Evolutionary conservation across 2,329 filamentous ascomycete species (phyloP).

Genomic region (Epicoccum sorghinum): DNA sequence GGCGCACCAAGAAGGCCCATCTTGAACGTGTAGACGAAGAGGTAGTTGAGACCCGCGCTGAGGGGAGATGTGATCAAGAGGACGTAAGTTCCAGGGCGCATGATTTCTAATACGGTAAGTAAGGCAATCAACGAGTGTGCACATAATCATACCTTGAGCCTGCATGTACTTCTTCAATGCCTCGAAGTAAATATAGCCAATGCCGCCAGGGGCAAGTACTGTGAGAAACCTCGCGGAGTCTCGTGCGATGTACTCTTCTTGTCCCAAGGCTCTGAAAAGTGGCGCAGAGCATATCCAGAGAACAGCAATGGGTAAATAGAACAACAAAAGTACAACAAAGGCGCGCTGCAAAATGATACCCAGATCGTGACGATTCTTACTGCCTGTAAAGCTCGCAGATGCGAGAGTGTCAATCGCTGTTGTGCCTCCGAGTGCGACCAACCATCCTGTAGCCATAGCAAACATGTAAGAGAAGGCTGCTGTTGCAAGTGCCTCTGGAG

Average conservation of each 20-base stretch:
- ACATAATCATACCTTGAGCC: slow-evolving; percentile 55
- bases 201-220: slow-evolving; percentile 76
- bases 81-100: slow-evolving; percentile 69
- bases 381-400: slow-evolving; percentile 81
- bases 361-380: slow-evolving; percentile 76
- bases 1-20: slow-evolving; percentile 80
- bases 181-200: slow-evolving; percentile 90
- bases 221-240: slow-evolving; percentile 76
- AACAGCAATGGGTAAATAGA: slow-evolving; percentile 75
- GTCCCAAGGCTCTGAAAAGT: slow-evolving; percentile 75
- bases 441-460: slow-evolving; percentile 85
- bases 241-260: slow-evolving; percentile 76
- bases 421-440: slow-evolving; percentile 83
- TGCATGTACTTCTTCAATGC: slow-evolving; percentile 69
- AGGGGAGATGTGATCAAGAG: slow-evolving; percentile 66
- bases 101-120: slow-evolving; percentile 56
- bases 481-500: slow-evolving; percentile 78
- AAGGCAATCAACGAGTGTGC: background rate
- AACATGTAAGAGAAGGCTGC: slow-evolving; percentile 94
- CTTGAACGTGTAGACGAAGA: slow-evolving; percentile 74
- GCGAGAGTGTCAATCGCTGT: slow-evolving; percentile 86
- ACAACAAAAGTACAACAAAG: slow-evolving; percentile 71
- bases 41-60: slow-evolving; percentile 63
- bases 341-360: slow-evolving; percentile 79
- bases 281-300: slow-evolving; percentile 78